phyloP scores from a whole-genome alignment of 805 yeast genomes.

The Cyberlindnera bimundalis region DNA sequence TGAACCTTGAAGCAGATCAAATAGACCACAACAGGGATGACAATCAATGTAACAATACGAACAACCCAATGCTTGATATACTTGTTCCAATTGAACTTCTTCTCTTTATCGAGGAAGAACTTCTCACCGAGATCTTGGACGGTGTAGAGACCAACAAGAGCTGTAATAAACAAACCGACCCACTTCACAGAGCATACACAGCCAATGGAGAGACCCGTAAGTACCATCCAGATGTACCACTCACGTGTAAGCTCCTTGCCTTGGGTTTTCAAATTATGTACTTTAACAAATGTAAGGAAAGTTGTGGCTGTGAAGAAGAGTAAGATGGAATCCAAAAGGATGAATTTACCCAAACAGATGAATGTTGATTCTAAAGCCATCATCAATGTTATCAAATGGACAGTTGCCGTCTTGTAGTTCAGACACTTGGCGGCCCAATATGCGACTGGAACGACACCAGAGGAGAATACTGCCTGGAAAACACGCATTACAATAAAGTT shows the following conservation, averaged over 20 bases:
- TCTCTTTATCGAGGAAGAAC: constrained; percentile 29
- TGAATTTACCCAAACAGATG: constrained; percentile 69
- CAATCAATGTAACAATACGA: constrained; percentile 61
- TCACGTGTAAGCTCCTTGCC: constrained; percentile 35
- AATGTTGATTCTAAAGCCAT: constrained; percentile 66
- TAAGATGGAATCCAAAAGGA: constrained; percentile 72
- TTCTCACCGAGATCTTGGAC: constrained; percentile 49
- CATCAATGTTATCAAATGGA: constrained; percentile 59
- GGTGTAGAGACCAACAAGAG: constrained; percentile 56
- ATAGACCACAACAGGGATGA: constrained; percentile 70
- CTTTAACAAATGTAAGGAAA: constrained; percentile 52
- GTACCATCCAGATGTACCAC: constrained; percentile 53
- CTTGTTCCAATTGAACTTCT: constrained; percentile 25
- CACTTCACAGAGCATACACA: constrained; percentile 83
- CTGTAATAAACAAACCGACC: constrained; percentile 75
- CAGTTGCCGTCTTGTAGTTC: constrained; percentile 47
- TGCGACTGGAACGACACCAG: constrained; percentile 65
- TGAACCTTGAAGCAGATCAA: constrained; percentile 75
- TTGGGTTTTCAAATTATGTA: constrained; percentile 44
- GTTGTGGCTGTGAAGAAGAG: constrained; percentile 74
- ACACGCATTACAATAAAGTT: constrained; percentile 65
- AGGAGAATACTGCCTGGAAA: constrained; percentile 67
- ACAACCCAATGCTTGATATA: constrained; percentile 68
- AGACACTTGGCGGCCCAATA: constrained; percentile 64
- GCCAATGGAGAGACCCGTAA: constrained; percentile 69